Evolutionary conservation across 805 yeast genomes (phyloP).

Genomic region (Candida succiphila): DNA sequence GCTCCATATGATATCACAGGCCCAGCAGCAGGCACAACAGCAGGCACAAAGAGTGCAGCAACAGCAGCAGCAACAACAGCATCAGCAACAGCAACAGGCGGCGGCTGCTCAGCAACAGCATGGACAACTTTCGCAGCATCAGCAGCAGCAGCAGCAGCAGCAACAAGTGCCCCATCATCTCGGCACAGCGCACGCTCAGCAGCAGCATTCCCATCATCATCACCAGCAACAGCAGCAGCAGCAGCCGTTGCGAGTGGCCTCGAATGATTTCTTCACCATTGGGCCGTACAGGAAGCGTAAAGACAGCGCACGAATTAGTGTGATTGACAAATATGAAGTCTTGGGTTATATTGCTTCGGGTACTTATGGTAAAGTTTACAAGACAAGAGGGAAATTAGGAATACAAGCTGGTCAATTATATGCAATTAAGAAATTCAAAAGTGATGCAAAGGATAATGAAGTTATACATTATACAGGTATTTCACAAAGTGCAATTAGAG

Average conservation of each 20-base stretch:
- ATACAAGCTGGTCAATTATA: slow-evolving; percentile 27
- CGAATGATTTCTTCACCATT: slow-evolving; percentile 41
- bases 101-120: too few relatives aligned
- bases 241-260: slow-evolving; percentile 45
- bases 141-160: too few relatives aligned
- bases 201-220: too few relatives aligned
- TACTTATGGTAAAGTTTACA: slow-evolving; percentile 91
- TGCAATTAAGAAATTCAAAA: slow-evolving; percentile 94
- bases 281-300: slow-evolving; percentile 52
- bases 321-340: slow-evolving; percentile 77
- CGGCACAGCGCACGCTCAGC: slow-evolving; percentile 2
- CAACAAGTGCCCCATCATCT: too few relatives aligned
- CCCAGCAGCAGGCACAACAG: too few relatives aligned
- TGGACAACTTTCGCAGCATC: too few relatives aligned
- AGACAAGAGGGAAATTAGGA: slow-evolving; percentile 47
- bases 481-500: slow-evolving; percentile 92
- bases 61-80: too few relatives aligned
- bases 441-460: slow-evolving; percentile 82
- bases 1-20: too few relatives aligned
- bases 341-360: slow-evolving; percentile 98
- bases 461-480: slow-evolving; percentile 86
- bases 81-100: too few relatives aligned
- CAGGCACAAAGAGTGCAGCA: too few relatives aligned
- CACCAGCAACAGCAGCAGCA: slow-evolving; percentile 9
- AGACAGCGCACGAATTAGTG: slow-evolving; percentile 60